Conservation (phyloP, 305 asterid species). For the Striga hermonthica region DNA sequence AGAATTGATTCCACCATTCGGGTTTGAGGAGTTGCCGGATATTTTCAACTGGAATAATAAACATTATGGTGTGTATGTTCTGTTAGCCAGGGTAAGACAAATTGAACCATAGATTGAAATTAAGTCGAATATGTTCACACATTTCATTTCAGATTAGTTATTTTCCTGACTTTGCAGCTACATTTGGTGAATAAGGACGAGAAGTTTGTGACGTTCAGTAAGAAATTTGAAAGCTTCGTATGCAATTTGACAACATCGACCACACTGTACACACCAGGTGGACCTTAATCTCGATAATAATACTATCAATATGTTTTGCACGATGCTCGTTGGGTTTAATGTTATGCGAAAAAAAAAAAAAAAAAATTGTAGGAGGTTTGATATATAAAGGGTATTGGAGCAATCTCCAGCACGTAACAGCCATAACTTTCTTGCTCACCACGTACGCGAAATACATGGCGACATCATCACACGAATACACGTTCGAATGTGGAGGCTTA, state of each 20-base stretch:
- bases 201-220: constrained; percentile 46
- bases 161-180: constrained; percentile 38
- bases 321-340: background rate
- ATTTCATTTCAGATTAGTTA: background rate
- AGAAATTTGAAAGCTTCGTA: constrained; percentile 63
- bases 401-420: constrained; percentile 75
- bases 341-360: constrained; percentile 16
- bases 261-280: constrained; percentile 71
- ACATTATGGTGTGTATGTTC: constrained; percentile 79
- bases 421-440: constrained; percentile 65
- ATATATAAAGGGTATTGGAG: constrained; percentile 58
- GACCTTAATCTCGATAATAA: background rate
- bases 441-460: constrained; percentile 89
- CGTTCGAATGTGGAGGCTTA: constrained; percentile 57
- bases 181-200: constrained; percentile 49
- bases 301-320: background rate
- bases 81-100: constrained; percentile 63
- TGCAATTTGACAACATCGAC: constrained; percentile 70
- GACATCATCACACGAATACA: constrained; percentile 23
- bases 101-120: background rate
- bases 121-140: background rate
- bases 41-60: constrained; percentile 93
- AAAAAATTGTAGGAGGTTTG: constrained; percentile 81
- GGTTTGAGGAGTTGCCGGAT: constrained; percentile 54
- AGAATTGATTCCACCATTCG: constrained; percentile 45